phyloP scores from a whole-genome alignment of 345 rosid species.

The Crucihimalaya himalaica region DNA sequence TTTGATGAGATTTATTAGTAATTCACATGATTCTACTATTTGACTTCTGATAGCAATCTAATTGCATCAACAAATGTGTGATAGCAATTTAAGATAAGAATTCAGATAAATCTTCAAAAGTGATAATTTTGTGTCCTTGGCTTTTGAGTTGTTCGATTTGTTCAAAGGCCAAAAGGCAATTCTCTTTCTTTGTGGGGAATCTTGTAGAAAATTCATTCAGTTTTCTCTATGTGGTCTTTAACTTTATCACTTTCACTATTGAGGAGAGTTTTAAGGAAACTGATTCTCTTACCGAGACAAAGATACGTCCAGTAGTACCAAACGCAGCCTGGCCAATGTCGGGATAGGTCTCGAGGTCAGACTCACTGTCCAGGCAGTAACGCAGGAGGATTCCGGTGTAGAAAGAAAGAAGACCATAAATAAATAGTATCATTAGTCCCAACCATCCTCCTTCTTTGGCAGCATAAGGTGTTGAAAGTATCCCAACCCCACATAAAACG shows the following conservation, averaged over 20 bases:
- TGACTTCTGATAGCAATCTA: conserved; percentile 10
- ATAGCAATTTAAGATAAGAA: neutral
- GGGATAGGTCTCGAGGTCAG: conserved; percentile 93
- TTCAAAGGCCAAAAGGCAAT: conserved; percentile 24
- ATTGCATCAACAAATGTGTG: neutral
- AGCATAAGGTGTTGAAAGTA: conserved; percentile 91
- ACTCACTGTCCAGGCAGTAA: conserved; percentile 80
- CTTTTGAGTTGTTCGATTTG: conserved; percentile 18
- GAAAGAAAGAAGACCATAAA: conserved; percentile 72
- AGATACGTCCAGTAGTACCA: conserved; percentile 73
- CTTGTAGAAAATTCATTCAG: neutral
- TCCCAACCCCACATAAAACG: conserved; percentile 96
- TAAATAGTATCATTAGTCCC: conserved; percentile 60
- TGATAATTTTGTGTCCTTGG: neutral
- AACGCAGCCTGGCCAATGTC: conserved; percentile 99
- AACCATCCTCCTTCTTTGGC: conserved; percentile 97
- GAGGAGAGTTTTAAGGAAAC: neutral
- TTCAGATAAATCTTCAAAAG: neutral
- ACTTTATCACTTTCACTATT: conserved; percentile 7
- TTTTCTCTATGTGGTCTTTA: conserved; percentile 17
- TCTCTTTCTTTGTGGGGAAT: conserved; percentile 5
- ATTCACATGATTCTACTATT: neutral
- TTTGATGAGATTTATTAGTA: neutral
- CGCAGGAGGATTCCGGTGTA: conserved; percentile 92
- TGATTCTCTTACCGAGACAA: conserved; percentile 65